Evolutionary conservation across 768 basidiomycete species (phyloP), one percentile per base, ranked within the genome.

Genomic region (Butyriboletus loyo): DNA sequence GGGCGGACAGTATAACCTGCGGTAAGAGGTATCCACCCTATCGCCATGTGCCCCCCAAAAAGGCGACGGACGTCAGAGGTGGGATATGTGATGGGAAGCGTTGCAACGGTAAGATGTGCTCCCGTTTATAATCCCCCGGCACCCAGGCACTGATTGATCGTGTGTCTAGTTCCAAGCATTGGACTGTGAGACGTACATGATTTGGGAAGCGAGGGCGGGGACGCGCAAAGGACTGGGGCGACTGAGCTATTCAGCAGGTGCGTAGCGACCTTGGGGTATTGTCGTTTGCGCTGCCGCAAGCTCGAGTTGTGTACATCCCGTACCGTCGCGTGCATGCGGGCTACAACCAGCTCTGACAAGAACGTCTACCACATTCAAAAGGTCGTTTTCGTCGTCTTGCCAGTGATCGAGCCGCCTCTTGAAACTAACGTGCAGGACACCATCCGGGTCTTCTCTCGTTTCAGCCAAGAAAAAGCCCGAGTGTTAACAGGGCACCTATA

Each of bases 101-200:
- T 70, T 92, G 27, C 75, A 83, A n/a, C 86, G 52, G 89, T 89
- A 55, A 68, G 79, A 64, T 19, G 10, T 11, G 9, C 36, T 8
- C 46, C 8, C 25, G 11, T 6, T 14, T 25, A 2, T 13, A 11
- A 3, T 46, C 27, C 19, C 27, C 3, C 7, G 2, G 7, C 7
- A 22, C 3, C 36, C 1, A 19, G 25, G 32, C 15, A 27, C 30
- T 53, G 50, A 46, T 70, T 38, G 30, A 14, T 32, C 4, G 19
- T 5, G 17, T 13, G 8, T 27, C 31, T 57, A 92, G 89, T 86
- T 92, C 76, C 85, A 88, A 71, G 77, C 77, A 30, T 71, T 92
- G 28, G 89, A 91, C 70, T 78, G 87, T 39, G 86, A 90, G 66
- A 92, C 89, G 4, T 89, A 91, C 57, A 77, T 88, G n/a, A n/a